Conservation (phyloP, 345 rosid species). For the Brassica juncea region DNA sequence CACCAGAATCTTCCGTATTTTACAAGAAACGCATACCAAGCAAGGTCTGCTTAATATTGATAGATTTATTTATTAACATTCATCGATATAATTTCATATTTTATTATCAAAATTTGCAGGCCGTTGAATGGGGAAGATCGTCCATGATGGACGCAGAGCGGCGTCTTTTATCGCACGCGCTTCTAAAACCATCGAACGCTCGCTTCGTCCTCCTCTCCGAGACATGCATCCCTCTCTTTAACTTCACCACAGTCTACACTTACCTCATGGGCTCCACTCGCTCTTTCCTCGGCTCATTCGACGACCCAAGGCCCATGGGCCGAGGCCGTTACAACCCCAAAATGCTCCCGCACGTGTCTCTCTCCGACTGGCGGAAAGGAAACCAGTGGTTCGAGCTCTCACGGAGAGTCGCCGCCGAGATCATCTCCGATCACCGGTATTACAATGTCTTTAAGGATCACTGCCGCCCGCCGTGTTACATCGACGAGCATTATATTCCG, state of each 20-base stretch:
- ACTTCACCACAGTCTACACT: conserved; percentile 46
- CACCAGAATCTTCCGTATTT: conserved; percentile 55
- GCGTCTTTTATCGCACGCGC: conserved; percentile 51
- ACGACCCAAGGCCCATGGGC: conserved; percentile 46
- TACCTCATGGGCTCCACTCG: conserved; percentile 45
- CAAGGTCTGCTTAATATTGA: conserved; percentile 43
- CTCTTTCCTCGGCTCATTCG: conserved; percentile 48
- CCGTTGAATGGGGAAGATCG: conserved; percentile 48
- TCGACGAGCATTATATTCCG: conserved; percentile 54
- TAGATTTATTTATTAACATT: background rate
- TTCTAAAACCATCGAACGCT: conserved; percentile 44
- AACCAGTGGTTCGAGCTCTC: conserved; percentile 55
- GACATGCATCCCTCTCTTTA: conserved; percentile 55
- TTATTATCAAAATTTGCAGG: conserved; percentile 22
- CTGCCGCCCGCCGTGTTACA: conserved; percentile 53
- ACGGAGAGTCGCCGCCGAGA: conserved; percentile 40
- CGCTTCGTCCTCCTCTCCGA: conserved; percentile 57
- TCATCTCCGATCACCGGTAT: conserved; percentile 46
- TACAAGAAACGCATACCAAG: conserved; percentile 62
- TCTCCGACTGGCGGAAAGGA: conserved; percentile 50
- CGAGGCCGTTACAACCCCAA: conserved; percentile 51
- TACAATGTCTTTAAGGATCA: conserved; percentile 35
- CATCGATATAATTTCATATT: background rate
- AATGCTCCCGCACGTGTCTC: conserved; percentile 47
- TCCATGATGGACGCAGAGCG: conserved; percentile 56